Percentiles rank a stretch among this genome's conserved stretches.
Conservation (phyloP, 176 grass and related monocot genomes). For the bread wheat (Triticum aestivum) region DNA sequence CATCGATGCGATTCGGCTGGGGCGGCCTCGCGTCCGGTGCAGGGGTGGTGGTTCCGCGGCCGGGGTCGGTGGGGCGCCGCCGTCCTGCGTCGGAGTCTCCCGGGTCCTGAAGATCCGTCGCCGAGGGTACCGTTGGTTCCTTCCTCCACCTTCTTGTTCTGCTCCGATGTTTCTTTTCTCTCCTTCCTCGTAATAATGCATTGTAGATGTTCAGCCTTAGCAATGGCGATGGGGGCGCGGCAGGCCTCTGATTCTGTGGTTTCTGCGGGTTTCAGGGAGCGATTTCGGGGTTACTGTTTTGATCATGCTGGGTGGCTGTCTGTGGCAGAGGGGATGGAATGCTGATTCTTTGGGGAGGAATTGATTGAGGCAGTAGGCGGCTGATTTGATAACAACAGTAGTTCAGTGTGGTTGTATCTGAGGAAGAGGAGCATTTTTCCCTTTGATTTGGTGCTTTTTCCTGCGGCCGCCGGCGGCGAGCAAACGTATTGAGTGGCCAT, state of each 20-base stretch:
- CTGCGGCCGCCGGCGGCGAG: background rate
- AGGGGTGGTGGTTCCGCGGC: constrained; percentile 12
- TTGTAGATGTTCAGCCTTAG: background rate
- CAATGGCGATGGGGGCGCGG: background rate
- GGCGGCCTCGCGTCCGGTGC: constrained; percentile 31
- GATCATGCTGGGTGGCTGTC: background rate
- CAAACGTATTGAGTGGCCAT: constrained; percentile 20
- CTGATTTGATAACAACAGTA: background rate
- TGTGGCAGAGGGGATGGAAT: constrained; percentile 2
- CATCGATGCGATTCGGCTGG: constrained; percentile 39
- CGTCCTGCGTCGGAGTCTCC: background rate
- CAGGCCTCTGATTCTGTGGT: background rate
- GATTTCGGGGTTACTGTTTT: background rate
- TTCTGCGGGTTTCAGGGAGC: background rate
- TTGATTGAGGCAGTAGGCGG: constrained; percentile 1
- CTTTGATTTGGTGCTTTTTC: background rate
- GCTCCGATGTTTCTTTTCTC: background rate
- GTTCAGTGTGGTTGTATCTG: background rate
- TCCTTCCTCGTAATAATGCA: background rate
- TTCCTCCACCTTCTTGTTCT: background rate
- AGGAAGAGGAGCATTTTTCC: background rate
- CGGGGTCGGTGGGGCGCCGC: constrained; percentile 12
- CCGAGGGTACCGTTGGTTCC: background rate
- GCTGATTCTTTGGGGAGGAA: constrained; percentile 7
- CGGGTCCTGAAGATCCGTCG: background rate